These are phyloP conservation scores for Salvia splendens DNA, from an alignment of 257 asterid genomes.

Conservation along the genomic window DNA sequence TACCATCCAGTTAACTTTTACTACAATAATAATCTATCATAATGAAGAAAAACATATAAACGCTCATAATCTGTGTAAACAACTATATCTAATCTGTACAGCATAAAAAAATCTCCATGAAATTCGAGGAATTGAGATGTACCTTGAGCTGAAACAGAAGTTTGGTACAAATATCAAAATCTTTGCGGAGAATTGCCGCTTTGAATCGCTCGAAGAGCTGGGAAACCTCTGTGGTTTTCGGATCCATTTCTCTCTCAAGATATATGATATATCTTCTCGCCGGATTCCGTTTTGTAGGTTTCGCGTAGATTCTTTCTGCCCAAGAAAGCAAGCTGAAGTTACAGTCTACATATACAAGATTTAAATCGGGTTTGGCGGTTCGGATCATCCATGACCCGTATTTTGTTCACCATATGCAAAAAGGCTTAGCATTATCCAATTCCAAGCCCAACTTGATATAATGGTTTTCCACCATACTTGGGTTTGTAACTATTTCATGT, in stretches of 20 bases:
- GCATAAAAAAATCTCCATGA: constrained; percentile 1
- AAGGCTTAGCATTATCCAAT: too few species aligned
- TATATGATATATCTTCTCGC: not conserved
- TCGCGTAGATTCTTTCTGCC: constrained; percentile 2
- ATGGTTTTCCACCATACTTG: not conserved
- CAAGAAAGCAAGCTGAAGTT: constrained; percentile 25
- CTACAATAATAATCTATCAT: not conserved
- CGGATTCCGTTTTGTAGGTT: not conserved
- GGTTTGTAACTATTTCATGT: not conserved
- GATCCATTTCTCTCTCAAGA: constrained; percentile 41
- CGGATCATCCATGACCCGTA: constrained; percentile 26
- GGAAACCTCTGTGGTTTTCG: constrained; percentile 61
- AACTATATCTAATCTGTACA: not conserved
- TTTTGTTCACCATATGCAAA: not conserved
- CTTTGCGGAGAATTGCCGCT: constrained; percentile 68
- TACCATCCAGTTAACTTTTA: not conserved
- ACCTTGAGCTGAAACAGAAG: constrained; percentile 89
- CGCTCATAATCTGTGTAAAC: not conserved
- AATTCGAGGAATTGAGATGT: constrained; percentile 16
- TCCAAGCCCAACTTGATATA: not conserved
- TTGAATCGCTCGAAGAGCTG: constrained; percentile 77
- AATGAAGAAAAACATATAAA: not conserved
- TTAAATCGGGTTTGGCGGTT: constrained; percentile 15
- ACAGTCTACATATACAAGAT: not conserved
- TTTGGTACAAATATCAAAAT: constrained; percentile 58